Evolutionary conservation across 2,329 filamentous ascomycete species (phyloP).

Genomic region (Penicillium brasilianum): DNA sequence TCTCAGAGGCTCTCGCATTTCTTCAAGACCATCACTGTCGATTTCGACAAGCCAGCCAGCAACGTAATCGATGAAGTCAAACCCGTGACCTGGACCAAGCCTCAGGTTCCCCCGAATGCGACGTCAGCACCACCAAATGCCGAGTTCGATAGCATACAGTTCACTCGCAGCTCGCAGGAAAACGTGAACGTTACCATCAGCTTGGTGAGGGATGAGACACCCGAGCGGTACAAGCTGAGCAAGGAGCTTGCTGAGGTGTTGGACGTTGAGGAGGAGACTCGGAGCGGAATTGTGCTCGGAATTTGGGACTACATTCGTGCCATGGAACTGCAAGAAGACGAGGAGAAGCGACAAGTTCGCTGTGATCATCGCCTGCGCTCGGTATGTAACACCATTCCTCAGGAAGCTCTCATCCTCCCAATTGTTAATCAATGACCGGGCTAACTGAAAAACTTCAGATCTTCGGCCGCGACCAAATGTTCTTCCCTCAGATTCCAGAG

Average conservation of each 20-base stretch:
- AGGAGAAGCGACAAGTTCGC: constrained; percentile 89
- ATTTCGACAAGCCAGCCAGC: constrained; percentile 54
- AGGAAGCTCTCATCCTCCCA: not conserved
- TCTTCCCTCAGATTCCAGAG: constrained; percentile 83
- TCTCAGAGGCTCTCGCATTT: constrained; percentile 56
- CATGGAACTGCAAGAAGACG: constrained; percentile 86
- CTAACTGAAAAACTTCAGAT: constrained; percentile 57
- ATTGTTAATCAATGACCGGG: not conserved
- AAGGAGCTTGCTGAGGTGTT: constrained; percentile 80
- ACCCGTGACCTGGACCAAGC: constrained; percentile 84
- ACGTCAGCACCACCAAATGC: constrained; percentile 65
- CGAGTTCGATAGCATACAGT: constrained; percentile 89
- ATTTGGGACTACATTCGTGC: constrained; percentile 94
- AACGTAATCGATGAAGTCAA: constrained; percentile 50
- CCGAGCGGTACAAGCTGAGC: constrained; percentile 81
- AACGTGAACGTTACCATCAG: constrained; percentile 91
- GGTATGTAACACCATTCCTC: constrained; percentile 56
- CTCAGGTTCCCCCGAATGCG: constrained; percentile 59
- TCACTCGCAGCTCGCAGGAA: constrained; percentile 89
- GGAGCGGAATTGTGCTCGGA: constrained; percentile 84
- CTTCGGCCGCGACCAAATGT: constrained; percentile 75
- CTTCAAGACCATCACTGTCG: constrained; percentile 58
- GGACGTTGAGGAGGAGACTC: constrained; percentile 84
- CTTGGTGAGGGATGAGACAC: constrained; percentile 79
- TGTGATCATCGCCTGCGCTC: constrained; percentile 82